phyloP scores from a whole-genome alignment of 2,329 filamentous ascomycete species.

The Aspergillus oerlinghausenensis region DNA sequence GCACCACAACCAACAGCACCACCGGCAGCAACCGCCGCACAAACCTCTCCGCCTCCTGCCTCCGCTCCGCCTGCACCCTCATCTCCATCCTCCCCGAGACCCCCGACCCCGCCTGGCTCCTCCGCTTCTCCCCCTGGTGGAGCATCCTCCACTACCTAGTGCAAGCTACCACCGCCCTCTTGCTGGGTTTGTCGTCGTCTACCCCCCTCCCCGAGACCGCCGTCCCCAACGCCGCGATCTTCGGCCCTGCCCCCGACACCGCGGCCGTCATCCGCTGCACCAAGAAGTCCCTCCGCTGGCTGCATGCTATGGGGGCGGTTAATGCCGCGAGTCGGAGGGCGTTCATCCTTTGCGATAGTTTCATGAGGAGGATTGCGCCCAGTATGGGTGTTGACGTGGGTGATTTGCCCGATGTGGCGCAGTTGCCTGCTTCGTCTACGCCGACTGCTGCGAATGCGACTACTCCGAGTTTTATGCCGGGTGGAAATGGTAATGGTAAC shows the following conservation, averaged over 20 bases:
- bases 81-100: conserved; percentile 36
- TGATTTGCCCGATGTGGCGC: no score
- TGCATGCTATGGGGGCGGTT: conserved; percentile 29
- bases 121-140: conserved; percentile 39
- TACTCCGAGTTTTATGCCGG: no score
- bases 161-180: conserved; percentile 39
- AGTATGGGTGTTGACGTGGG: conserved; percentile 12
- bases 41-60: conserved; percentile 31
- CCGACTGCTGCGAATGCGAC: no score
- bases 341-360: conserved; percentile 29
- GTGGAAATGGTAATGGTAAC: no score
- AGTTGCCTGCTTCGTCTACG: no score
- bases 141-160: conserved; percentile 41
- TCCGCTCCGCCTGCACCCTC: conserved; percentile 35
- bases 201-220: no score
- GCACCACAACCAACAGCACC: not conserved
- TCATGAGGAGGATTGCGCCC: conserved; percentile 29
- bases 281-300: conserved; percentile 37
- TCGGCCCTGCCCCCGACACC: conserved; percentile 13
- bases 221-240: conserved; percentile 6
- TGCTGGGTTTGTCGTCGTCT: conserved; percentile 33
- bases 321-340: conserved; percentile 31
- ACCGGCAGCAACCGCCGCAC: conserved; percentile 9
- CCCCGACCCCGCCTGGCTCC: conserved; percentile 31
- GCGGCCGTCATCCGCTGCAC: conserved; percentile 15